Percentiles rank a stretch among this genome's conserved stretches.
Conservation (phyloP, 73 alveolate species). For the Uronychia setigera region DNA sequence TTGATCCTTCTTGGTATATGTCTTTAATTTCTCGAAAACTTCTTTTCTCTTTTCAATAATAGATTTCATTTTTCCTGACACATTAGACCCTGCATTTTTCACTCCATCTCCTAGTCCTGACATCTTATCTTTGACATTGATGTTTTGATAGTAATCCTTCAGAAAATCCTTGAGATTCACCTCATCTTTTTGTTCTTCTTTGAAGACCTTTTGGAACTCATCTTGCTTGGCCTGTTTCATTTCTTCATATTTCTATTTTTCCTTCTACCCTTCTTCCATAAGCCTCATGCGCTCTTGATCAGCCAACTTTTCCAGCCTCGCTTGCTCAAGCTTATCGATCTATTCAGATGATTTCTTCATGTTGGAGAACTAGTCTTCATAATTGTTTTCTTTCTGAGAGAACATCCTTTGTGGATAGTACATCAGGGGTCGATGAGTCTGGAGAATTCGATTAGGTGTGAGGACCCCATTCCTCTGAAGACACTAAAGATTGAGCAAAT, state of each 20-base stretch:
- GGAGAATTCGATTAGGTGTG: too few species aligned
- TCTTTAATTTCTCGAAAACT: constrained; percentile 19
- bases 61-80: constrained; percentile 8
- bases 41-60: constrained; percentile 38
- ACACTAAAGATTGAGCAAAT: too few species aligned
- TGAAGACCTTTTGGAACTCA: constrained; percentile 45
- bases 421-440: too few species aligned
- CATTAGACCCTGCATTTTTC: background rate
- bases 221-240: constrained; percentile 32
- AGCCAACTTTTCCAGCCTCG: constrained; percentile 5
- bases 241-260: constrained; percentile 22
- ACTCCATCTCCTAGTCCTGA: constrained; percentile 15
- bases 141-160: constrained; percentile 27
- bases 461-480: too few species aligned
- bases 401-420: constrained; percentile 1
- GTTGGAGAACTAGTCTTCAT: constrained; percentile 6
- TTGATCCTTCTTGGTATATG: constrained; percentile 9
- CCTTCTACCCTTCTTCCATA: constrained; percentile 18
- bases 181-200: constrained; percentile 38
- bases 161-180: constrained; percentile 50
- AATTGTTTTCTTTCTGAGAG: constrained; percentile 6
- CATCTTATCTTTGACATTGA: constrained; percentile 22
- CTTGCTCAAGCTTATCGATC: constrained; percentile 23
- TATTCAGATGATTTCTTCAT: constrained; percentile 15
- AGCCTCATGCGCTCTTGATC: constrained; percentile 14